phyloP scores from a whole-genome alignment of 345 rosid genomes.

The Arabidopsis arenosa region DNA sequence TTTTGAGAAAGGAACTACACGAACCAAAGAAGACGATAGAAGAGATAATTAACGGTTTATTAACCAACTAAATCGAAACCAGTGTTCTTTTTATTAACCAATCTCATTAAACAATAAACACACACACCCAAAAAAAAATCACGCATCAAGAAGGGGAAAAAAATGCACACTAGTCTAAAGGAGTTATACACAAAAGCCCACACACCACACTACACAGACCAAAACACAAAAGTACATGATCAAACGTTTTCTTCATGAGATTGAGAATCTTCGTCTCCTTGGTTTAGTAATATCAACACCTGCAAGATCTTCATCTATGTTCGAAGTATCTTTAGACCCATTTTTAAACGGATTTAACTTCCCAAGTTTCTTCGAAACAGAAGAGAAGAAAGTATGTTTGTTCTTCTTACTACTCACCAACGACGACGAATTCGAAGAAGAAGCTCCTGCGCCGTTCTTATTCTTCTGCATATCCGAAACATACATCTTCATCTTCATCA shows the following conservation, averaged over 20 bases:
- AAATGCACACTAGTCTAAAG: slow-evolving; percentile 24
- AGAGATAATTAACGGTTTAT: too few relatives aligned
- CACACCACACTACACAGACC: slow-evolving; percentile 4
- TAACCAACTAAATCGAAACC: too few relatives aligned
- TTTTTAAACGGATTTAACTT: slow-evolving; percentile 84
- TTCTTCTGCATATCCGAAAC: slow-evolving; percentile 68
- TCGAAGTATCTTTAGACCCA: slow-evolving; percentile 87
- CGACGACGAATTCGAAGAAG: slow-evolving; percentile 41
- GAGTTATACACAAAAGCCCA: slow-evolving; percentile 22
- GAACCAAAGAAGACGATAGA: too few relatives aligned
- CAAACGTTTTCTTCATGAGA: slow-evolving; percentile 52
- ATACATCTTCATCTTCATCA: slow-evolving; percentile 84
- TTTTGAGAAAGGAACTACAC: too few relatives aligned
- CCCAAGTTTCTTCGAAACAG: slow-evolving; percentile 85
- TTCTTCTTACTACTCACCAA: slow-evolving; percentile 43
- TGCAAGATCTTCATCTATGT: slow-evolving; percentile 57
- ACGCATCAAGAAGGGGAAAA: slow-evolving; percentile 5
- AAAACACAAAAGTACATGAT: slow-evolving; percentile 27
- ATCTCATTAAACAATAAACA: slow-evolving; percentile 8
- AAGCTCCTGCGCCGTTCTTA: slow-evolving; percentile 41
- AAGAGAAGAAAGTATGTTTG: slow-evolving; percentile 62
- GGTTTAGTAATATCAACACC: slow-evolving; percentile 76
- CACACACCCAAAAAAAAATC: slow-evolving; percentile 15
- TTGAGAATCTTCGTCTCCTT: slow-evolving; percentile 89
- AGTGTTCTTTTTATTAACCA: neutral